phyloP scores from a whole-genome alignment of 495 filamentous ascomycete genomes.

The Lophium mytilinum region DNA sequence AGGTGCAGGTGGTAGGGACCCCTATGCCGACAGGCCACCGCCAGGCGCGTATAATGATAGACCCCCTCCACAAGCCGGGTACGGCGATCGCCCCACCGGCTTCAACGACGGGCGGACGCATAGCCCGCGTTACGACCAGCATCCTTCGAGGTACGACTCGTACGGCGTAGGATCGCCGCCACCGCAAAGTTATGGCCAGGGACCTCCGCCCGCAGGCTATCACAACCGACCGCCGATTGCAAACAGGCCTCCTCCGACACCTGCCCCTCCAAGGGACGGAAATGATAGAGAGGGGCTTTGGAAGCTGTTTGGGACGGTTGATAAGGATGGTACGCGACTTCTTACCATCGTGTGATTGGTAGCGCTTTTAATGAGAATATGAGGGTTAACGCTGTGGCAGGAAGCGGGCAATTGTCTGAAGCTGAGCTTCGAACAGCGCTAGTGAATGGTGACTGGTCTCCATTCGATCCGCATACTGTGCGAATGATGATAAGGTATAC shows the following conservation, averaged over 20 bases:
- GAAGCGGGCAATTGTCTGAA: slow-evolving; percentile 76
- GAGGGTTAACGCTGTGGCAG: slow-evolving; percentile 32
- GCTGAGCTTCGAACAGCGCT: slow-evolving; percentile 82
- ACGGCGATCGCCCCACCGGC: not conserved
- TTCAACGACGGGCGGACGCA: slow-evolving; percentile 22
- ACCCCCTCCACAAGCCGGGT: not conserved
- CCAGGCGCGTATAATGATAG: slow-evolving; percentile 17
- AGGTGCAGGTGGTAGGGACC: slow-evolving; percentile 2
- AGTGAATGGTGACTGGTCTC: slow-evolving; percentile 91
- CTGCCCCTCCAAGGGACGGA: slow-evolving; percentile 53
- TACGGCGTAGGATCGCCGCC: slow-evolving; percentile 40
- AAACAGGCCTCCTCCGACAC: slow-evolving; percentile 59
- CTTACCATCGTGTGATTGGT: not conserved
- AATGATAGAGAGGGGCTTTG: slow-evolving; percentile 62
- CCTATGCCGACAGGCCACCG: slow-evolving; percentile 24
- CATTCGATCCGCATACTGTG: slow-evolving; percentile 93
- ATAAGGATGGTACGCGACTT: slow-evolving; percentile 56
- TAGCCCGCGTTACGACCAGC: slow-evolving; percentile 35
- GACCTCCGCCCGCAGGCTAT: slow-evolving; percentile 40
- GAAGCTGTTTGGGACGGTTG: slow-evolving; percentile 84
- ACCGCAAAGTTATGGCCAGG: slow-evolving; percentile 52
- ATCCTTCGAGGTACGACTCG: slow-evolving; percentile 31
- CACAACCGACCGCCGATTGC: slow-evolving; percentile 44
- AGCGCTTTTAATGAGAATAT: not conserved
- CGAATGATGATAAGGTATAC: slow-evolving; percentile 77